Evolutionary conservation across 345 rosid species (phyloP).

Genomic region (Gossypium herbaceum): DNA sequence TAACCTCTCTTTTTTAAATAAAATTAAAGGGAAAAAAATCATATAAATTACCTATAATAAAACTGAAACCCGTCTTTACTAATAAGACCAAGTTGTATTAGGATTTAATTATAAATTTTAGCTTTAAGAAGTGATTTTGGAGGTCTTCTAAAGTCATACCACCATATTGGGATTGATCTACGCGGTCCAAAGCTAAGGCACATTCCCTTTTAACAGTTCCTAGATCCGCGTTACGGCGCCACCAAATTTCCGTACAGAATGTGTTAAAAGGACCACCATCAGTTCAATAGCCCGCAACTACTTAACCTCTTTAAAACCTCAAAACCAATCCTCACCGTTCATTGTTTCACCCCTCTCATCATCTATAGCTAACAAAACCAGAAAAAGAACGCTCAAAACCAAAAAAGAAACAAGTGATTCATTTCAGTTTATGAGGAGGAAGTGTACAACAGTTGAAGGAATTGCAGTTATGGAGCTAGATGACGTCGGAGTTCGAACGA

Average conservation of each 20-base stretch:
- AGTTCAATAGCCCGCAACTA: background rate
- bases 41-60: too few relatives aligned
- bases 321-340: conserved; percentile 38
- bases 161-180: too few relatives aligned
- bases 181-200: background rate
- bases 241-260: too few relatives aligned
- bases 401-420: background rate
- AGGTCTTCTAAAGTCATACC: too few relatives aligned
- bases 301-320: conserved; percentile 8
- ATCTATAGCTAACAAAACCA: conserved; percentile 1
- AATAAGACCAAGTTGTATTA: too few relatives aligned
- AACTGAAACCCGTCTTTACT: too few relatives aligned
- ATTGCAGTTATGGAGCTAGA: conserved; percentile 30
- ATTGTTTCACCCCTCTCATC: conserved; percentile 9
- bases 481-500: conserved; percentile 30
- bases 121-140: too few relatives aligned
- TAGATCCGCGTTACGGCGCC: conserved; percentile 35
- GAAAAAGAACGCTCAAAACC: background rate
- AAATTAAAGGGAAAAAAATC: too few relatives aligned
- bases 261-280: conserved; percentile 42
- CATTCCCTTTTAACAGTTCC: conserved; percentile 8
- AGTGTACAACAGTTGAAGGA: conserved; percentile 29
- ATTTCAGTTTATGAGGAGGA: conserved; percentile 35
- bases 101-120: too few relatives aligned
- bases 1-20: too few relatives aligned